phyloP scores from a whole-genome alignment of 2,329 filamentous ascomycete genomes.

The Ceratocystiopsis brevicomis region DNA sequence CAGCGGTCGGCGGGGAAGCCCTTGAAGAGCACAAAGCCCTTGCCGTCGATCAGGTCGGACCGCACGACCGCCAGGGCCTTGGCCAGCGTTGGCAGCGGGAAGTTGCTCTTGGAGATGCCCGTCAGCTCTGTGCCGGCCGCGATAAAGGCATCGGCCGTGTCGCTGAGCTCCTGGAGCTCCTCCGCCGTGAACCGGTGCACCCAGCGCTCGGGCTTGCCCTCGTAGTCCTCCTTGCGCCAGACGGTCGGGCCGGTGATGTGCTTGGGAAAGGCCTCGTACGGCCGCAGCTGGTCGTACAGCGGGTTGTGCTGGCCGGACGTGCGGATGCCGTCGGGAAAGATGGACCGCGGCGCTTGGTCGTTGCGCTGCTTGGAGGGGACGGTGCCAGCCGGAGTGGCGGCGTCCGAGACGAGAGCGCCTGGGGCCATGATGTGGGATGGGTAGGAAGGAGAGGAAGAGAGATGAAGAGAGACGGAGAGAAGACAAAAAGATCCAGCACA shows the following conservation, averaged over 20 bases:
- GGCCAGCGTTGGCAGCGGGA: conserved; percentile 23
- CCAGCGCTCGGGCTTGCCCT: conserved; percentile 47
- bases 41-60: conserved; percentile 46
- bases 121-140: conserved; percentile 46
- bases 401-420: conserved; percentile 7
- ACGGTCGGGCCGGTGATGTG: conserved; percentile 53
- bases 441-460: background rate
- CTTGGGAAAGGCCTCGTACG: conserved; percentile 52
- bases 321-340: conserved; percentile 29
- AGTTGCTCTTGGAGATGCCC: conserved; percentile 36
- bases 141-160: conserved; percentile 50
- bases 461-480: background rate
- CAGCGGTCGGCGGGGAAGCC: conserved; percentile 59
- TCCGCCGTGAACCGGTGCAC: conserved; percentile 47
- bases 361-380: conserved; percentile 14
- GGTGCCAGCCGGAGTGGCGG: background rate
- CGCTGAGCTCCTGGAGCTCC: conserved; percentile 48
- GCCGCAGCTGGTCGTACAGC: conserved; percentile 41
- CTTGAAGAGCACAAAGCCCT: conserved; percentile 82
- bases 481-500: no score
- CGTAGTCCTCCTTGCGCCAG: conserved; percentile 50
- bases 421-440: conserved; percentile 6
- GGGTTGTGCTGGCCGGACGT: conserved; percentile 55
- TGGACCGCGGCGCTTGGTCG: conserved; percentile 14
- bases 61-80: conserved; percentile 19